Evolutionary conservation across 164 flowering plant genomes (phyloP).

Genomic region (Vitis amurensis): DNA sequence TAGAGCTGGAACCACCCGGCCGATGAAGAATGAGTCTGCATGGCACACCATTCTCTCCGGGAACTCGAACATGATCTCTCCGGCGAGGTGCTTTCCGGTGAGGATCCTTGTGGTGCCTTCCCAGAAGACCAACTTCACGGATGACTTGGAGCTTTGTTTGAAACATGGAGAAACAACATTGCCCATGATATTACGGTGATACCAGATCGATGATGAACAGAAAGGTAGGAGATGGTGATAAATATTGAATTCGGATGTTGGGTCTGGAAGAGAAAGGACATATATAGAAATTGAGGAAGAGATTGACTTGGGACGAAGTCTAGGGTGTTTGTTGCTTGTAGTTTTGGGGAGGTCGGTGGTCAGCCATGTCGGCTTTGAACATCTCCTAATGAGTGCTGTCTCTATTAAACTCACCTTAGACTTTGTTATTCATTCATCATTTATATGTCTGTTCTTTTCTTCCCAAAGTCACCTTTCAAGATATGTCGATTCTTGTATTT

Average conservation of each 20-base stretch:
- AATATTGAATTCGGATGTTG: neutral
- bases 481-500: no score
- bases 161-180: slow-evolving; percentile 38
- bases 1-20: slow-evolving; percentile 64
- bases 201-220: neutral
- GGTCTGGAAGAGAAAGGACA: neutral
- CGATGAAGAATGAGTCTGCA: slow-evolving; percentile 86
- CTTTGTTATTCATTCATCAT: neutral
- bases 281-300: slow-evolving; percentile 2
- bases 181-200: slow-evolving; percentile 32
- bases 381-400: neutral
- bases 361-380: slow-evolving; percentile 43
- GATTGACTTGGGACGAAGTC: slow-evolving; percentile 33
- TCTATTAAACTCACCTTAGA: neutral
- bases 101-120: slow-evolving; percentile 50
- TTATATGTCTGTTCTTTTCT: no score
- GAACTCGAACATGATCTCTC: slow-evolving; percentile 82
- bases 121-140: slow-evolving; percentile 57
- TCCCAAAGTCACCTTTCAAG: no score
- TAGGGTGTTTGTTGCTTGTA: neutral
- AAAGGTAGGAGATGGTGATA: neutral
- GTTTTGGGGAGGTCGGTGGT: slow-evolving; percentile 29
- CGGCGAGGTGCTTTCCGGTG: slow-evolving; percentile 44
- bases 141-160: slow-evolving; percentile 3
- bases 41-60: slow-evolving; percentile 79